A percentile compares a stretch with the other conserved stretches of the same genome.
These are phyloP conservation scores for Cystobasidium pallidum DNA, from an alignment of 1,284 basidiomycete species.

Conservation along the genomic window DNA sequence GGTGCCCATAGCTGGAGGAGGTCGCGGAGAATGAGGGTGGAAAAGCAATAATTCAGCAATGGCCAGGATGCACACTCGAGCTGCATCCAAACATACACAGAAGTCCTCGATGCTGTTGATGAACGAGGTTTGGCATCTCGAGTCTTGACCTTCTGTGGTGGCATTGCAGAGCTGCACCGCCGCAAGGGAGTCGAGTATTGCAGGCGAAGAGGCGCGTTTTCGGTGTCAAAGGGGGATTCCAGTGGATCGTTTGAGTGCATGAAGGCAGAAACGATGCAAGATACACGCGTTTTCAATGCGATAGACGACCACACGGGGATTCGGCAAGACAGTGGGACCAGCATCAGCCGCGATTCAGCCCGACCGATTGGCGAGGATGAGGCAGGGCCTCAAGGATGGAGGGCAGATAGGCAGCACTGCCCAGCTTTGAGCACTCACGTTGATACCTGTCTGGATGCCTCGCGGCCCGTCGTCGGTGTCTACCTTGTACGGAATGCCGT, in stretches of 20 bases:
- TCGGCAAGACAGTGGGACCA: not conserved
- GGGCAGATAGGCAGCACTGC: not conserved
- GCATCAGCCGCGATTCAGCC: conserved; percentile 9
- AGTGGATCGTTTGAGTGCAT: not conserved
- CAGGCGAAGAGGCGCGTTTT: not conserved
- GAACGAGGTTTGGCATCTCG: conserved; percentile 66
- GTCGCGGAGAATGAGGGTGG: too few species aligned
- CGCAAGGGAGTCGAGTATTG: too few species aligned
- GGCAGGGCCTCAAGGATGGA: not conserved
- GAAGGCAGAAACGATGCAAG: not conserved
- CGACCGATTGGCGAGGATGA: not conserved
- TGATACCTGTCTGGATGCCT: conserved; percentile 44
- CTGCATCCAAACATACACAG: conserved; percentile 31
- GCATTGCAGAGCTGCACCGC: conserved; percentile 64
- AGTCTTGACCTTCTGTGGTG: conserved; percentile 66
- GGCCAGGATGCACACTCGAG: not conserved
- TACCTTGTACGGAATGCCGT: conserved; percentile 45
- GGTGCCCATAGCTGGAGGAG: conserved; percentile 44
- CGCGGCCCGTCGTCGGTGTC: conserved; percentile 43
- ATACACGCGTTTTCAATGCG: conserved; percentile 22
- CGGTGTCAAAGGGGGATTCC: not conserved
- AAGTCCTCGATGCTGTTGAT: conserved; percentile 52
- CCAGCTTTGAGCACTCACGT: conserved; percentile 25
- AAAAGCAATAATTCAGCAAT: not conserved
- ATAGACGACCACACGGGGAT: too few species aligned